phyloP scores from a whole-genome alignment of 176 grass and related monocot genomes.

The Guadua angustifolia region DNA sequence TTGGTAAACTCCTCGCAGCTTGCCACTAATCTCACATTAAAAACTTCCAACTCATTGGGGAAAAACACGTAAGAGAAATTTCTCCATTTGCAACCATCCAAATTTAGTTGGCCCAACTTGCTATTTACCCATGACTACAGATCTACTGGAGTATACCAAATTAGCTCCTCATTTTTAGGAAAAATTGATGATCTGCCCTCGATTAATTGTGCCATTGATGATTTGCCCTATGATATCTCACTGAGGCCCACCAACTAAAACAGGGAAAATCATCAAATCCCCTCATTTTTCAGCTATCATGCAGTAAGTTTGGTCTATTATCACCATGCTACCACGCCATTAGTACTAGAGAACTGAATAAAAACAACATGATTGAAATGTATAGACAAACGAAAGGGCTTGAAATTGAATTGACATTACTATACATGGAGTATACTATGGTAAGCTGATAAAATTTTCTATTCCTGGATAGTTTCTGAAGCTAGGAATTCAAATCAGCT shows the following conservation, averaged over 20 bases:
- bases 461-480: conserved; percentile 14
- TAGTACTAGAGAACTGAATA: not conserved
- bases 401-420: not conserved
- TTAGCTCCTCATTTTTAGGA: not conserved
- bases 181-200: no score
- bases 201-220: no score
- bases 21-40: not conserved
- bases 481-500: conserved; percentile 20
- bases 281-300: not conserved
- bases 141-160: not conserved
- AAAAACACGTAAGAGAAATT: not conserved
- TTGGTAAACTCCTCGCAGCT: not conserved
- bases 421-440: conserved; percentile 18
- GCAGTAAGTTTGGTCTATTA: not conserved
- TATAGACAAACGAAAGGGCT: not conserved
- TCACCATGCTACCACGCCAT: not conserved
- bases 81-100: not conserved
- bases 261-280: no score
- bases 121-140: no score
- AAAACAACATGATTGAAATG: not conserved
- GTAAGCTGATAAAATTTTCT: not conserved
- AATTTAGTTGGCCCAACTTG: no score
- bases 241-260: no score
- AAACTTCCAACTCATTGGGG: not conserved
- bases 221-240: no score